A percentile compares a stretch with the other conserved stretches of the same genome.
phyloP scores from a whole-genome alignment of 768 basidiomycete genomes.

The Rickenella mellea region DNA sequence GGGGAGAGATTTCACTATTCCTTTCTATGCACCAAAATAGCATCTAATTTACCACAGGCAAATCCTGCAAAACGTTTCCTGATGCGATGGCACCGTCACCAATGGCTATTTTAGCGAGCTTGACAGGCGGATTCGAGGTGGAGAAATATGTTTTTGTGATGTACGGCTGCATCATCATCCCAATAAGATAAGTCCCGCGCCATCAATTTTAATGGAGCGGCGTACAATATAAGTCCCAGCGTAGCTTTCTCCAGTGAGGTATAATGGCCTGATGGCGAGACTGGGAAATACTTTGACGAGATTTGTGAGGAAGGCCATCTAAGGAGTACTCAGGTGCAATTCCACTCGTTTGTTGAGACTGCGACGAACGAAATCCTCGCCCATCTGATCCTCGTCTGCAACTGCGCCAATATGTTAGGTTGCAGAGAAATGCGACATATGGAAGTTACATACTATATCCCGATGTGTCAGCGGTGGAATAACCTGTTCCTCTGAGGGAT shows the following conservation, averaged over 20 bases:
- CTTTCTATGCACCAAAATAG: background rate
- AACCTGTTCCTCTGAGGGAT: conserved; percentile 45
- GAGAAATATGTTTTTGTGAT: conserved; percentile 66
- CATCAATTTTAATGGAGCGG: background rate
- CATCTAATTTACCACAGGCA: conserved; percentile 41
- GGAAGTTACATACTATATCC: conserved; percentile 41
- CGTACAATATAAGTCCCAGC: conserved; percentile 63
- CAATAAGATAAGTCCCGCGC: background rate
- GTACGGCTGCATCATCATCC: conserved; percentile 42
- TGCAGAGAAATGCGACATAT: background rate
- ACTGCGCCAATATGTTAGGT: conserved; percentile 22
- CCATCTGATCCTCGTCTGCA: conserved; percentile 58
- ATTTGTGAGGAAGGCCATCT: conserved; percentile 69
- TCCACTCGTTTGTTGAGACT: conserved; percentile 1
- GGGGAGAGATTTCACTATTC: conserved; percentile 1
- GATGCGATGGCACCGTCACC: conserved; percentile 57
- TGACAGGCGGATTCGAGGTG: conserved; percentile 54
- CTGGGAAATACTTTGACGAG: conserved; percentile 68
- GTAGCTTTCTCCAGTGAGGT: conserved; percentile 68
- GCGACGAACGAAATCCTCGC: conserved; percentile 32
- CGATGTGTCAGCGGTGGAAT: conserved; percentile 49
- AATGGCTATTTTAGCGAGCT: conserved; percentile 57
- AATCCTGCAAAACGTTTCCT: conserved; percentile 37
- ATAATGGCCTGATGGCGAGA: conserved; percentile 54
- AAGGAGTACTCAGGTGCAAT: background rate